These are phyloP conservation scores for Yamadazyma takamatsuzukensis DNA, from an alignment of 805 yeast species.

Conservation along the genomic window DNA sequence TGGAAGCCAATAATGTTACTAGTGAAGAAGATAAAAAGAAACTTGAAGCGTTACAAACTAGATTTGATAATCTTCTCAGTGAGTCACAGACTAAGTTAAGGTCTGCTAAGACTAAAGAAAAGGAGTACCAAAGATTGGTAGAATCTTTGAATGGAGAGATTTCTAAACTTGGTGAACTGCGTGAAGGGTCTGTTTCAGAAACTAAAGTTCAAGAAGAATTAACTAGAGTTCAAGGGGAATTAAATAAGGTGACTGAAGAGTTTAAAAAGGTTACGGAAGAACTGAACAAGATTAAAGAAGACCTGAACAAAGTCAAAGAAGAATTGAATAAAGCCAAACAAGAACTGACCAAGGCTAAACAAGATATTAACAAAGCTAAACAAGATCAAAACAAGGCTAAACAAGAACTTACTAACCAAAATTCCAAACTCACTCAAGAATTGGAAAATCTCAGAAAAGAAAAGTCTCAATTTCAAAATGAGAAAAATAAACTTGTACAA, in stretches of 20 bases:
- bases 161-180: slow-evolving; percentile 8
- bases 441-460: slow-evolving; percentile 12
- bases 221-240: slow-evolving; percentile 5
- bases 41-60: slow-evolving; percentile 24
- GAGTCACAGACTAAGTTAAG: slow-evolving; percentile 24
- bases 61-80: slow-evolving; percentile 26
- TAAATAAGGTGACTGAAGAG: slow-evolving; percentile 1
- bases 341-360: neutral
- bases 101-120: slow-evolving; percentile 19
- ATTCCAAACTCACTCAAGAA: slow-evolving; percentile 9
- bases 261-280: slow-evolving; percentile 12
- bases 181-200: neutral
- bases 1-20: neutral
- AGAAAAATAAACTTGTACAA: slow-evolving; percentile 5
- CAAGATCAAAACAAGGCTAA: slow-evolving; percentile 5
- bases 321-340: too few species aligned
- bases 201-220: slow-evolving; percentile 12
- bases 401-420: slow-evolving; percentile 6
- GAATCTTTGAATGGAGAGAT: slow-evolving; percentile 21
- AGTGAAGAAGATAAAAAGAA: slow-evolving; percentile 19
- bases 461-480: slow-evolving; percentile 6
- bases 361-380: neutral
- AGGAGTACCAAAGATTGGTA: slow-evolving; percentile 17
- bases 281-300: slow-evolving; percentile 5
- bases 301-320: slow-evolving; percentile 2